Conservation (phyloP, 2,329 filamentous ascomycete genomes). For the Aspergillus caelatus region DNA sequence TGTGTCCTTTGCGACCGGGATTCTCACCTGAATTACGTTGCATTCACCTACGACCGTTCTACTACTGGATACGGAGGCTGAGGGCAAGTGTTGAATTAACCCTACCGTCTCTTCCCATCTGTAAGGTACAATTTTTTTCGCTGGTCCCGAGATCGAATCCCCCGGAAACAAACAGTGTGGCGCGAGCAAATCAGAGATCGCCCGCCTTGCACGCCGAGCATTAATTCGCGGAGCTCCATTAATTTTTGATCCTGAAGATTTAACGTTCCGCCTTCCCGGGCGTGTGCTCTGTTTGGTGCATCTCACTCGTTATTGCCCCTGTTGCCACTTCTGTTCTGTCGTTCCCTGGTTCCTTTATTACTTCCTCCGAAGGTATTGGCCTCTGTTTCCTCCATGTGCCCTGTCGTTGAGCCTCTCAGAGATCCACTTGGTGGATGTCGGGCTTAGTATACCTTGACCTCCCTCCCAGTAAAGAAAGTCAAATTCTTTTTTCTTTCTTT, state of each 20-base stretch:
- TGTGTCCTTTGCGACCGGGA: background rate
- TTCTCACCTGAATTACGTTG: background rate
- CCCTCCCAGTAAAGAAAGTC: background rate
- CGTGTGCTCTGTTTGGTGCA: conserved; percentile 4
- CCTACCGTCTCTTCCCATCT: conserved; percentile 2
- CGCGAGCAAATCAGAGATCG: conserved; percentile 25
- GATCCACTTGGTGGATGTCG: conserved; percentile 1
- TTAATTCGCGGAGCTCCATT: conserved; percentile 10
- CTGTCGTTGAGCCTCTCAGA: background rate
- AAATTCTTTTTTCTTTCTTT: background rate
- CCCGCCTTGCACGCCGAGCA: conserved; percentile 21
- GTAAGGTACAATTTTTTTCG: background rate
- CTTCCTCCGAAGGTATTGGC: background rate
- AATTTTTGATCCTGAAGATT: background rate
- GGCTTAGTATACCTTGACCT: background rate
- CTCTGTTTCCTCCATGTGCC: conserved; percentile 1
- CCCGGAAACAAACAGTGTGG: conserved; percentile 1
- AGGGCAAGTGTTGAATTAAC: too few relatives aligned
- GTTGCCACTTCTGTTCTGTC: background rate
- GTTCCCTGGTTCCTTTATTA: background rate
- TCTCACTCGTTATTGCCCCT: conserved; percentile 1
- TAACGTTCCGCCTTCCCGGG: background rate
- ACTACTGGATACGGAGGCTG: too few relatives aligned
- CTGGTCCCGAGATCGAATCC: conserved; percentile 5
- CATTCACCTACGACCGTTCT: too few relatives aligned